Evolutionary conservation across 306 rosid species (phyloP), one percentile per base, ranked within the genome.

Genomic region (Medicago lupulina): DNA sequence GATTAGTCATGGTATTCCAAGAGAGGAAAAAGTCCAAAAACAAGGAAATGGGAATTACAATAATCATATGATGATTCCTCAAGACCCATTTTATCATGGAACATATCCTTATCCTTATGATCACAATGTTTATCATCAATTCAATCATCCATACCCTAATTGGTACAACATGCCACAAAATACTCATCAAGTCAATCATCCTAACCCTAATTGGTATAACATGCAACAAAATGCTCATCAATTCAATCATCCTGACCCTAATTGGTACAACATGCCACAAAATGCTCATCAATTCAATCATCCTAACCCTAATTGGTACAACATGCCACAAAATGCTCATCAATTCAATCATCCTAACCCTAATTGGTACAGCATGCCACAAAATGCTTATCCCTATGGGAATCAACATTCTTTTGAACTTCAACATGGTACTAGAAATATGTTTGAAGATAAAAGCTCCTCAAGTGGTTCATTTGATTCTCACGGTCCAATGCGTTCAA

Each of bases 1-100:
- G 70, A 6, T 76, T 43, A 76, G 49, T 41, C 34, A 53, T 76
- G 71, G 78, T 31, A 7, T 60, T 18, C 15, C 70, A 21, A 47
- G 8, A 62, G 74, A 25, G 9, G 28, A 54, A 17, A 25, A 54
- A 54, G 1, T 18, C 9, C 28, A 17, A 54, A 0, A 18, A 9
- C 60, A 17, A 18, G 12, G 6, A 54, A 18, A 17, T 54, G 2
- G 2, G 0, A 13, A 1, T 58, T 3, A 12, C 39, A 6, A 59
- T 58, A 58, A 25, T 12, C 5, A 23, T 25, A 5, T 59, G 31
- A 55, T 55, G 31, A 28, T 28, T 55, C 28, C 62, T 55, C 31
- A 55, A 5, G 17, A 13, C 9, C 83, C 75, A 18, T 18, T 9
- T 64, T 8, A 39, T 62, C 25, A 49, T 59, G n/a, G 31, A 1